phyloP scores from a whole-genome alignment of 768 basidiomycete genomes.

The Amanita inopinata region DNA sequence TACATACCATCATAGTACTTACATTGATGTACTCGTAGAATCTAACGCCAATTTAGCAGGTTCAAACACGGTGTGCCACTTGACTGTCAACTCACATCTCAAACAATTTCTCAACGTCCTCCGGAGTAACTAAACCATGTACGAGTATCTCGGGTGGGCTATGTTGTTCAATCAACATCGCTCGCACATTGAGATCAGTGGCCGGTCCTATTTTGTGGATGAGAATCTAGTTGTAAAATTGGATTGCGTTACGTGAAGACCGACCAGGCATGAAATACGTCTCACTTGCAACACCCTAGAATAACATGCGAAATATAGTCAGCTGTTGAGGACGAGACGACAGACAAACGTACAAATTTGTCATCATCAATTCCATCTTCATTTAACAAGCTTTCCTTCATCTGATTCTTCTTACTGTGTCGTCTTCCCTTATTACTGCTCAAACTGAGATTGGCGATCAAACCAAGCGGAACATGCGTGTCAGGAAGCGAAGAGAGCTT shows the following conservation, averaged over 20 bases:
- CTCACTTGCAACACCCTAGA: slow-evolving; percentile 71
- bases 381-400: slow-evolving; percentile 24
- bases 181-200: slow-evolving; percentile 59
- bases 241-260: slow-evolving; percentile 11
- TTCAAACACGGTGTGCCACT: not conserved
- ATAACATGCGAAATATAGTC: slow-evolving; percentile 11
- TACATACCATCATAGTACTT: slow-evolving; percentile 14
- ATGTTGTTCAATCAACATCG: slow-evolving; percentile 65
- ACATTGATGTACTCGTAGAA: slow-evolving; percentile 68
- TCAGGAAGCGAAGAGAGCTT: slow-evolving; percentile 52
- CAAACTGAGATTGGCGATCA: slow-evolving; percentile 65
- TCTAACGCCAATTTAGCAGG: slow-evolving; percentile 25
- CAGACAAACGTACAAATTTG: slow-evolving; percentile 43
- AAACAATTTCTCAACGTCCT: slow-evolving; percentile 78
- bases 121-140: slow-evolving; percentile 67
- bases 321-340: not conserved
- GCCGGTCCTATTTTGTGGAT: slow-evolving; percentile 44
- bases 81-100: slow-evolving; percentile 55
- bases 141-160: slow-evolving; percentile 76
- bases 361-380: slow-evolving; percentile 49
- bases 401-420: slow-evolving; percentile 25
- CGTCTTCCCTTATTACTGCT: slow-evolving; percentile 37
- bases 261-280: slow-evolving; percentile 72
- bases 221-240: not conserved
- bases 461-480: slow-evolving; percentile 61